Evolutionary conservation across 2,329 filamentous ascomycete species (phyloP), one percentile per base, ranked within the genome.

Genomic region (Trichoderma asperellum): DNA sequence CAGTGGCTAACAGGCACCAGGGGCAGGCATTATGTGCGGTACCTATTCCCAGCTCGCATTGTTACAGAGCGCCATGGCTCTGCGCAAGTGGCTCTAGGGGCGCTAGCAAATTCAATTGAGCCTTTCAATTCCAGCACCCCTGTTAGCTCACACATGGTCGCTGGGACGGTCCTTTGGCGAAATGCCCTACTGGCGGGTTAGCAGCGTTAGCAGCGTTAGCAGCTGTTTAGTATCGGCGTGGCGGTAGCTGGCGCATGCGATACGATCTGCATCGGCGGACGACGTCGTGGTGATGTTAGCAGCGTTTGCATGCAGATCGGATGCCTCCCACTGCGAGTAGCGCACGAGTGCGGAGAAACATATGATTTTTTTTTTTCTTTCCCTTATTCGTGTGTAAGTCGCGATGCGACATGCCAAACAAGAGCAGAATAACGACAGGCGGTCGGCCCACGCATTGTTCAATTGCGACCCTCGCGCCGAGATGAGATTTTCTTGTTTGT

Each of bases 21-120:
- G 62, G 62, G 37, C 43, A 58, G 32, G 47, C 43, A 11, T 34
- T 40, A 24, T 40, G 18, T 21, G 47, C 10, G 21, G 18, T 11
- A 32, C 32, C 32, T 32, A 49, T 55, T 34, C 61, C 61, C 52
- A 43, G 40, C 61, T 55, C 24, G 34, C 49, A 49, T 40, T 56
- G 21, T 49, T 24, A 49, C 47, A 49, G 43, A 47, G 47, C 47
- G 18, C 57, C 55, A 34, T 29, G 29, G 56, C 29, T 57, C 24
- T 55, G 18, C 62, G n/a, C 18, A 27, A 53, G 14, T 49, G 43
- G 65, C 40, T 60, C 56, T 43, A 53, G 34, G 47, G 65, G 56
- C 34, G 57, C 57, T 61, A 68, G 55, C 64, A 59, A 67, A 67
- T 67, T 67, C 64, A 67, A 67, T 67, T 58, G 64, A 55, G 34